A percentile compares a stretch with the other conserved stretches of the same genome.
phyloP scores from a whole-genome alignment of 2,329 filamentous ascomycete species.

The Claviceps fusiformis region DNA sequence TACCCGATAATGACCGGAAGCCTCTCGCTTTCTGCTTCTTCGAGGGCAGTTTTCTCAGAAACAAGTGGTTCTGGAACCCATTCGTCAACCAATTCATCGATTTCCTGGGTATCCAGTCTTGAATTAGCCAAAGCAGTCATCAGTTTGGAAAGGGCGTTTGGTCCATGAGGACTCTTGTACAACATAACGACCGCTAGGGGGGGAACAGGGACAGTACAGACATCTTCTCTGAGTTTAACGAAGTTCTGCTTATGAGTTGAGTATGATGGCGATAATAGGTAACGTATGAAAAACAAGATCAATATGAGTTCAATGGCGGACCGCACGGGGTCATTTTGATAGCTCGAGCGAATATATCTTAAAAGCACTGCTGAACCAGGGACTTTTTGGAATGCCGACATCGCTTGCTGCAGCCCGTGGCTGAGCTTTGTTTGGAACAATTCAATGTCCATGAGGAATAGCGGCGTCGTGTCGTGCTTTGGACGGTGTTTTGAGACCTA shows the following conservation, averaged over 20 bases:
- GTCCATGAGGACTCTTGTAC: neutral
- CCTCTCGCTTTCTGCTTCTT: constrained; percentile 73
- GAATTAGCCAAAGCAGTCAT: constrained; percentile 1
- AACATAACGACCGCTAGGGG: neutral
- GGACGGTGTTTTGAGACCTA: neutral
- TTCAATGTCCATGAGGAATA: constrained; percentile 47
- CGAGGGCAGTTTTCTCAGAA: constrained; percentile 54
- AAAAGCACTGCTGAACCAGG: constrained; percentile 89
- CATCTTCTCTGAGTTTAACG: constrained; percentile 75
- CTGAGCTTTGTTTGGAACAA: constrained; percentile 40
- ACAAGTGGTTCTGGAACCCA: constrained; percentile 94
- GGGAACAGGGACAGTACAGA: constrained; percentile 11
- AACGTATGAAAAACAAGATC: constrained; percentile 89
- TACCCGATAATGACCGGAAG: constrained; percentile 82
- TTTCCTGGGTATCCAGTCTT: constrained; percentile 42
- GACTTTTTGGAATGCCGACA: constrained; percentile 68
- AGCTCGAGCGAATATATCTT: constrained; percentile 91
- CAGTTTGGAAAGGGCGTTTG: neutral
- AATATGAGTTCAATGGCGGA: constrained; percentile 87
- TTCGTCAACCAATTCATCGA: constrained; percentile 91
- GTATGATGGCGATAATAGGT: constrained; percentile 83
- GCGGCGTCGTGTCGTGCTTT: neutral
- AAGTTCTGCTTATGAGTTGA: constrained; percentile 82
- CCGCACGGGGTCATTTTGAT: constrained; percentile 91
- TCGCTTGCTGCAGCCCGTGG: constrained; percentile 37